Evolutionary conservation across 352 stramenopile genomes (phyloP).

Genomic region (Phytophthora parvispora): DNA sequence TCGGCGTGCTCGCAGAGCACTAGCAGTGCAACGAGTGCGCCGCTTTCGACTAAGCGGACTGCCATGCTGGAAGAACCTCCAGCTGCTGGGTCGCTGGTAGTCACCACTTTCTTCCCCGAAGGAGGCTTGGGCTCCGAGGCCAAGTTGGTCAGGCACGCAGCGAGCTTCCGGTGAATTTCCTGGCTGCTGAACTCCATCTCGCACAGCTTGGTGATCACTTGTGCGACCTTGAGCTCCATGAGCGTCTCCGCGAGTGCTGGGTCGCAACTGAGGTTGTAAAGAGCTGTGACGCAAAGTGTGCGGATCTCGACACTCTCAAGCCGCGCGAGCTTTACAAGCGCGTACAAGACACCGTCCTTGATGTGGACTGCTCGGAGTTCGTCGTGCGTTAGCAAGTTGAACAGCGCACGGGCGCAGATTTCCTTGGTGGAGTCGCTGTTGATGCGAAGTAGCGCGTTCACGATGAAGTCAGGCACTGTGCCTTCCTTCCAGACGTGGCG

Average conservation of each 20-base stretch:
- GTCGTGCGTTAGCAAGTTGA: slow-evolving; percentile 89
- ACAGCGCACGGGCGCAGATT: slow-evolving; percentile 86
- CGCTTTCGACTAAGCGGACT: slow-evolving; percentile 67
- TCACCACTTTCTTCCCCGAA: slow-evolving; percentile 19
- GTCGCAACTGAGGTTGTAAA: slow-evolving; percentile 90
- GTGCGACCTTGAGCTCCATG: slow-evolving; percentile 88
- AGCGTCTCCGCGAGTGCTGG: slow-evolving; percentile 74
- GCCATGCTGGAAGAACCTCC: slow-evolving; percentile 22
- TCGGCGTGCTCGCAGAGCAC: slow-evolving; percentile 82
- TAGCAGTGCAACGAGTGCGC: slow-evolving; percentile 71
- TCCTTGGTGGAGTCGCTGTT: slow-evolving; percentile 93
- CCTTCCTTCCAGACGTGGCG: slow-evolving; percentile 89
- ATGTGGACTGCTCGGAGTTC: slow-evolving; percentile 85
- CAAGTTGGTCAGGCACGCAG: slow-evolving; percentile 84
- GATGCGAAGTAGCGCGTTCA: slow-evolving; percentile 90
- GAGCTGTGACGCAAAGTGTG: slow-evolving; percentile 76
- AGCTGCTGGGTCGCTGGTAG: not conserved
- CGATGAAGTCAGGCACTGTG: slow-evolving; percentile 90
- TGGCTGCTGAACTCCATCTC: slow-evolving; percentile 89
- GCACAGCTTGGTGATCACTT: slow-evolving; percentile 90
- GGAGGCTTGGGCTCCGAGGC: slow-evolving; percentile 61
- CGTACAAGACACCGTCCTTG: slow-evolving; percentile 89
- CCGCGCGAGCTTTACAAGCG: slow-evolving; percentile 87
- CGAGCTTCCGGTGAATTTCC: slow-evolving; percentile 77
- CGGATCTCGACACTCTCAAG: slow-evolving; percentile 88